Evolutionary conservation across 1,139 yeast species (phyloP), one percentile per base, ranked within the genome.

Genomic region (Sugiyamaella xylanicola): DNA sequence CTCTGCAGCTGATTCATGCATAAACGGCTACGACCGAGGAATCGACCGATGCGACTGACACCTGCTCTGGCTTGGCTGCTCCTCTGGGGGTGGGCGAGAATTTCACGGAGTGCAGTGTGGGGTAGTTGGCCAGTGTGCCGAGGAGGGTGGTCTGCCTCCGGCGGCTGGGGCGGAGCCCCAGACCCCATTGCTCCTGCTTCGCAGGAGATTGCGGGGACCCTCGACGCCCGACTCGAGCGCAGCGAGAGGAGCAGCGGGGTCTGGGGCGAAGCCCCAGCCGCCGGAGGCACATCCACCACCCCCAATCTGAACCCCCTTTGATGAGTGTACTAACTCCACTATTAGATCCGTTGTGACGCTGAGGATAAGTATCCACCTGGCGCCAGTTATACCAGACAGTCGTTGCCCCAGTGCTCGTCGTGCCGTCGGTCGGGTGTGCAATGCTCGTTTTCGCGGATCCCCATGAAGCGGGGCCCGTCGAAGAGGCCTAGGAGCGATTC

Each of bases 391-490:
- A 40, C 56, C 20, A 39, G 42, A 39, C 66, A 58, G 42, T 46
- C 54, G 41, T 51, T 57, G 17, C 61, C 63, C 36, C 65, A 58
- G 43, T 75, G 78, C 63, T 65, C 76, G 8, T 69, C 75, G 8
- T 75, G 78, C 60, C 63, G 66, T 27, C 66, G 74, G 8, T 63
- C 73, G 1, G 74, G 74, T 41, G 75, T 71, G 37, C 66, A 66
- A 48, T 75, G 78, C 63, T 68, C 75, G 17, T 75, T 75, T 57
- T 70, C 74, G 21, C 63, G 78, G 21, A 66, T 74, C 19, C 78
- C 78, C 51, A 68, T 74, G 66, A 75, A 75, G 58, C 65, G 78
- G 29, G 78, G 78, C 4, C 78, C 78, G 1, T 66, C 76, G 8
- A 74, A 73, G 57, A 70, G 74, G 54, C 57, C 56, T 2, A 40